phyloP scores from a whole-genome alignment of 2,329 filamentous ascomycete species.

The Stenocarpella maydis region DNA sequence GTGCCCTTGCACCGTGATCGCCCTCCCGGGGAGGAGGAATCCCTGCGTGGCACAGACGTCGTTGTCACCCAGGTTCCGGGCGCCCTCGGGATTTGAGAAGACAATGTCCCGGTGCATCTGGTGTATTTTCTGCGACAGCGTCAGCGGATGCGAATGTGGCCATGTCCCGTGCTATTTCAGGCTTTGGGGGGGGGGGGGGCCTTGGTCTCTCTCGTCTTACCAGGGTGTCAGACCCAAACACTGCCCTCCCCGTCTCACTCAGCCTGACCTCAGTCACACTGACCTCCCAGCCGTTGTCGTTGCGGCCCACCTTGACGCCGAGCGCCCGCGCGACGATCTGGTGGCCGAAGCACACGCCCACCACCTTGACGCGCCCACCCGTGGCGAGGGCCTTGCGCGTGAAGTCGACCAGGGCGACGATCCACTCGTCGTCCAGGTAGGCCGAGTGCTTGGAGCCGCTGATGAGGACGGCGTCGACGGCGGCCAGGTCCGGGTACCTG shows the following conservation, averaged over 20 bases:
- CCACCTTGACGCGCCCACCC: slow-evolving; percentile 70
- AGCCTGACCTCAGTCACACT: slow-evolving; percentile 75
- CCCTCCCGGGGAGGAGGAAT: slow-evolving; percentile 72
- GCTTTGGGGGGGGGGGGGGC: no score
- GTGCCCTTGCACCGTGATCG: slow-evolving; percentile 85
- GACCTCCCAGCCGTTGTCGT: slow-evolving; percentile 80
- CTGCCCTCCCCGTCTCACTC: slow-evolving; percentile 72
- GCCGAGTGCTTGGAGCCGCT: slow-evolving; percentile 79
- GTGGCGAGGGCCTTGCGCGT: slow-evolving; percentile 62
- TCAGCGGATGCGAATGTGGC: neutral
- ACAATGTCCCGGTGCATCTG: slow-evolving; percentile 90
- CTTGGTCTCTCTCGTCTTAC: no score
- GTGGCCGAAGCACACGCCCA: slow-evolving; percentile 88
- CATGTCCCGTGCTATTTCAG: neutral
- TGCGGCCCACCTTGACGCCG: slow-evolving; percentile 71
- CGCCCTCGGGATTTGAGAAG: slow-evolving; percentile 66
- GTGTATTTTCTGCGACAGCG: slow-evolving; percentile 59
- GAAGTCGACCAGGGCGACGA: slow-evolving; percentile 75
- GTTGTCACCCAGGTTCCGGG: slow-evolving; percentile 71
- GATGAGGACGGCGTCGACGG: slow-evolving; percentile 83
- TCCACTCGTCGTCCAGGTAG: slow-evolving; percentile 80
- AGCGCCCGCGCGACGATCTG: slow-evolving; percentile 82
- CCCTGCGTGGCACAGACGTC: slow-evolving; percentile 77
- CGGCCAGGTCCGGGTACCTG: slow-evolving; percentile 75
- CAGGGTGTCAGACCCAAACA: slow-evolving; percentile 73